Conservation (phyloP, 163 green algal species). For the Prototheca cutis region DNA sequence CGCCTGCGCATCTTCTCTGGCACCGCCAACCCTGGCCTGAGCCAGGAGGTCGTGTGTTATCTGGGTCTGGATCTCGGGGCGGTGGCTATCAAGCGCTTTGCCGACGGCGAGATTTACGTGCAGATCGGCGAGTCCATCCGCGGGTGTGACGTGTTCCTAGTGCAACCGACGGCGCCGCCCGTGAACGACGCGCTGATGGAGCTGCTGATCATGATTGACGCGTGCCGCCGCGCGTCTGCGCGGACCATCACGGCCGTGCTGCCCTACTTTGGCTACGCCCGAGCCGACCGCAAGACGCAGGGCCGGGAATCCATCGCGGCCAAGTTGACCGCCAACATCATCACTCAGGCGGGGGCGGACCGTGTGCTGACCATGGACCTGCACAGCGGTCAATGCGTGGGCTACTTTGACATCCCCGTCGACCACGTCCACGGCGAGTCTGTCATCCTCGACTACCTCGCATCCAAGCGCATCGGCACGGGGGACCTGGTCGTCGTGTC, state of each 20-base stretch:
- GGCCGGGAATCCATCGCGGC: conserved; percentile 80
- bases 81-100: conserved; percentile 97
- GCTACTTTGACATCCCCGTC: conserved; percentile 99
- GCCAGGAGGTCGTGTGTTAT: conserved; percentile 89
- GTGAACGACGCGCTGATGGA: conserved; percentile 96
- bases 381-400: conserved; percentile 94
- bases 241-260: conserved; percentile 91
- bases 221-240: conserved; percentile 77
- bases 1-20: conserved; percentile 83
- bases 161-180: conserved; percentile 89
- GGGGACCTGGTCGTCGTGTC: conserved; percentile 96
- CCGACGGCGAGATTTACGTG: conserved; percentile 98
- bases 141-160: conserved; percentile 98
- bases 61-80: conserved; percentile 86
- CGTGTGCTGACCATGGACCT: conserved; percentile 94
- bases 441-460: conserved; percentile 97
- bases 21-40: conserved; percentile 73
- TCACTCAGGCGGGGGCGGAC: conserved; percentile 78
- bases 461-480: conserved; percentile 88
- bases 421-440: conserved; percentile 94
- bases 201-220: conserved; percentile 97
- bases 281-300: conserved; percentile 87
- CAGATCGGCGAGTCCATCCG: conserved; percentile 85
- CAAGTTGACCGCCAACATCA: conserved; percentile 86
- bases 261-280: conserved; percentile 82